Percentiles rank a stretch among this genome's conserved stretches.
Conservation (phyloP, 768 basidiomycete species). For the Floccularia luteovirens region DNA sequence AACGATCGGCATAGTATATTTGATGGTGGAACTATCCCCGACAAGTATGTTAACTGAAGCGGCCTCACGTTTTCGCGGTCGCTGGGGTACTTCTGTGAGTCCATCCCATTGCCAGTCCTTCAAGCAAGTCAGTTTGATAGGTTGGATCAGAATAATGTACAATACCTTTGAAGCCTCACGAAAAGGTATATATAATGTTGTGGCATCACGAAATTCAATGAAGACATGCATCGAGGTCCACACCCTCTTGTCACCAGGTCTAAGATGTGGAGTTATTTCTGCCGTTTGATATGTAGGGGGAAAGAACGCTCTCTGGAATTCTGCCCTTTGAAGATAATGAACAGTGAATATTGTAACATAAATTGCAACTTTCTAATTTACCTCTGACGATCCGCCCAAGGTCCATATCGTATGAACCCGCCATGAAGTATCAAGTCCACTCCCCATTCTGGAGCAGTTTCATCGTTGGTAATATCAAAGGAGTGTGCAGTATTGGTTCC, state of each 20-base stretch:
- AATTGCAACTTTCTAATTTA: conserved; percentile 13
- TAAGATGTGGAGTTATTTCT: conserved; percentile 46
- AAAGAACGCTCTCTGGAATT: conserved; percentile 78
- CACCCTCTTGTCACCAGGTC: conserved; percentile 71
- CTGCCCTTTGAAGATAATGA: conserved; percentile 33
- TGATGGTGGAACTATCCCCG: conserved; percentile 80
- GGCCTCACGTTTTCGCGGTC: conserved; percentile 51
- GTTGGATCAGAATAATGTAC: not conserved
- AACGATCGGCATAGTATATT: conserved; percentile 79
- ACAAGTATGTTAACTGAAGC: conserved; percentile 68
- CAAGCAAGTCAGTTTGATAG: conserved; percentile 6
- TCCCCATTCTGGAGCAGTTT: conserved; percentile 89
- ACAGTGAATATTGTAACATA: conserved; percentile 2
- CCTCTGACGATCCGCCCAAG: conserved; percentile 96
- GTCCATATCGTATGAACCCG: conserved; percentile 79
- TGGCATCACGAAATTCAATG: conserved; percentile 72
- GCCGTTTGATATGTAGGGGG: conserved; percentile 69
- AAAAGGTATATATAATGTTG: conserved; percentile 80
- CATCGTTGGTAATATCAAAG: conserved; percentile 80
- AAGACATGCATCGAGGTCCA: conserved; percentile 81
- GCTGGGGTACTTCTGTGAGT: conserved; percentile 32
- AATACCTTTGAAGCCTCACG: conserved; percentile 82
- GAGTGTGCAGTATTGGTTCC: conserved; percentile 28
- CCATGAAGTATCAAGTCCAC: conserved; percentile 76
- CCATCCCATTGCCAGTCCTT: conserved; percentile 96